Evolutionary conservation across 1,284 basidiomycete species (phyloP), one percentile per base, ranked within the genome.

Genomic region (Coniophora puteana): DNA sequence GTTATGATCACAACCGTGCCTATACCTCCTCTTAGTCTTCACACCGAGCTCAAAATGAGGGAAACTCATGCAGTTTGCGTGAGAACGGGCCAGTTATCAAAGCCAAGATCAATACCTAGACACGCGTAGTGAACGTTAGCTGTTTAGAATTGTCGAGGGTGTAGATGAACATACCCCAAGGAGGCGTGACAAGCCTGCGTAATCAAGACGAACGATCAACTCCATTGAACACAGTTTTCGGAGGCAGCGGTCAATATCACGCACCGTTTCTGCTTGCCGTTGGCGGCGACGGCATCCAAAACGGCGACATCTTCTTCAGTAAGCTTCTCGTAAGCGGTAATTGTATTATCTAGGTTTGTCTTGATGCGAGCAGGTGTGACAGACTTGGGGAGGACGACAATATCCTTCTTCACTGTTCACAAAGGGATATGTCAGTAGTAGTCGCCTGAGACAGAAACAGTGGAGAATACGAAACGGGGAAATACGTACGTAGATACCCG

Each of bases 301-400:
- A 58, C 62, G 46, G 69, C 71, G 44, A 90, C 63, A 51, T 91
- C 89, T 46, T 71, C 72, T 32, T 67, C 51, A 18, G 71, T 70
- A 18, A 90, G 67, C 52, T 73, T 75, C 43, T 69, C 62, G 23
- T 66, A 59, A 2, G 73, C 78, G 16, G 57, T 53, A 18, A 78
- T 36, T 13, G 78, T 62, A 23, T 79, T 81, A 25, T 65, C 65
- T 41, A 84, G 61, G 66, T 94, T 93, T 10, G 78, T 65, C 27
- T 71, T 66, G 60, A 93, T 89, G 40, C 92, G 81, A 27, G 71
- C 58, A 25, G 80, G 77, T 0, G 79, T 93, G 37, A 90, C 86
- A 18, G 79, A 89, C 66, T 89, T 90, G 10, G 87, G 79, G 23
- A 92, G 71, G 21, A 80, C 76, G 21, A 87, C 71, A 41, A 80